Conservation (phyloP, 345 rosid genomes). For the Sonneratia alba region DNA sequence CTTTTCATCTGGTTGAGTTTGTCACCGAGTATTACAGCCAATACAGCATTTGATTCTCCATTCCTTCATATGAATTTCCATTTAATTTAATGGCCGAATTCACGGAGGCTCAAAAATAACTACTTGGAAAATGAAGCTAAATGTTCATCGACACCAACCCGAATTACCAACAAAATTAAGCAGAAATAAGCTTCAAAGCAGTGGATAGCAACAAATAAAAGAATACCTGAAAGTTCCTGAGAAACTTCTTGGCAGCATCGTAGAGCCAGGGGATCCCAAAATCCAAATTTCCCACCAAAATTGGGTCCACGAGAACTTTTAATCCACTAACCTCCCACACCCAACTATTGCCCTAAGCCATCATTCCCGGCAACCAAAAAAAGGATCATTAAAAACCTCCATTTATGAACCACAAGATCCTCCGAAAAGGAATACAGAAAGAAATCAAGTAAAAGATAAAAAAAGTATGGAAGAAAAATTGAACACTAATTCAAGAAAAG, state of each 20-base stretch:
- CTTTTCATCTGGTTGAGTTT: not conserved
- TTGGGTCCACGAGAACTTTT: constrained; percentile 70
- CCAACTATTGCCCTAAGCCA: constrained; percentile 77
- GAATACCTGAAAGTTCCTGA: constrained; percentile 59
- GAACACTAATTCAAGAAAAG: not conserved
- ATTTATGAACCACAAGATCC: not conserved
- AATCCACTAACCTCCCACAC: constrained; percentile 71
- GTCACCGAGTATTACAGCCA: not conserved
- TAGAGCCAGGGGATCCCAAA: constrained; percentile 91
- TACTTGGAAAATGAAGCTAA: not conserved
- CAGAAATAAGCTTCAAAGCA: not conserved
- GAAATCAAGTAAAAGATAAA: not conserved
- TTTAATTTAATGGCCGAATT: not conserved
- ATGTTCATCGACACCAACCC: not conserved
- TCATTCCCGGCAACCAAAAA: not conserved
- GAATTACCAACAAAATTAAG: not conserved
- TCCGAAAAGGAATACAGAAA: not conserved
- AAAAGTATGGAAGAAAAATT: not conserved
- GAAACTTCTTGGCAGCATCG: constrained; percentile 75
- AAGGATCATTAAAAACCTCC: not conserved
- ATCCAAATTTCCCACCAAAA: constrained; percentile 82
- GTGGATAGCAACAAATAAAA: constrained; percentile 4
- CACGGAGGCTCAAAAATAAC: not conserved
- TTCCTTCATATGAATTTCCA: not conserved
- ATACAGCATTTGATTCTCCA: not conserved